These are phyloP conservation scores for Helianthus tuberosus DNA, from an alignment of 129 eudicot genomes.

Conservation along the genomic window DNA sequence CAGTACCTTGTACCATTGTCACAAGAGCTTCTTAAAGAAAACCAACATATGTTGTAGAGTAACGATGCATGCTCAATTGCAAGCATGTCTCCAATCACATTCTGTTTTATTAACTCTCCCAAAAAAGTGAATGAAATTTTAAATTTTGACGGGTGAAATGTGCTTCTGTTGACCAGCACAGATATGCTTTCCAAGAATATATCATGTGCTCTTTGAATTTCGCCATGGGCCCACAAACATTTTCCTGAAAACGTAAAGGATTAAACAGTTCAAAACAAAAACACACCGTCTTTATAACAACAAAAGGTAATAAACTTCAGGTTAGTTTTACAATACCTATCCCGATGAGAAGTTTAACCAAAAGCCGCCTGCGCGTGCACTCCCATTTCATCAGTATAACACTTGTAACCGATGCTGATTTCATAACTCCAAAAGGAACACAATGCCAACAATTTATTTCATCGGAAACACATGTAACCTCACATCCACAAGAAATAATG, in stretches of 20 bases:
- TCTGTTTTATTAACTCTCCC: conserved; percentile 52
- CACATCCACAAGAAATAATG: conserved; percentile 34
- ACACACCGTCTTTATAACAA: not conserved
- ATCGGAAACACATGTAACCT: conserved; percentile 39
- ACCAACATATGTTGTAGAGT: conserved; percentile 72
- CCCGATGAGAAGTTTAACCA: conserved; percentile 52
- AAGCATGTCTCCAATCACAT: conserved; percentile 54
- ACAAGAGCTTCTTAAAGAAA: conserved; percentile 41
- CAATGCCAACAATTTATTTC: conserved; percentile 73
- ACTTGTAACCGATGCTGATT: conserved; percentile 38
- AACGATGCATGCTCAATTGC: conserved; percentile 73
- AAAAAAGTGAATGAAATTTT: conserved; percentile 33
- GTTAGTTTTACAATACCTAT: conserved; percentile 54
- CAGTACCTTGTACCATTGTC: conserved; percentile 63
- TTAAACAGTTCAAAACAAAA: not conserved
- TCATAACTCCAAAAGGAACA: conserved; percentile 48
- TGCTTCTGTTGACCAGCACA: conserved; percentile 49
- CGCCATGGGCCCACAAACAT: conserved; percentile 44
- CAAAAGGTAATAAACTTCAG: conserved; percentile 10
- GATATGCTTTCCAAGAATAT: conserved; percentile 58
- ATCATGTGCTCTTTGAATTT: conserved; percentile 55
- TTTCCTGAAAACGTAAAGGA: conserved; percentile 51
- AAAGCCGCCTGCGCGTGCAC: conserved; percentile 64
- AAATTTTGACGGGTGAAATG: conserved; percentile 36
- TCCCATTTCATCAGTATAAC: conserved; percentile 78